These are phyloP conservation scores for Aspergillus melleus DNA, from an alignment of 2,329 filamentous ascomycete species.

Conservation along the genomic window DNA sequence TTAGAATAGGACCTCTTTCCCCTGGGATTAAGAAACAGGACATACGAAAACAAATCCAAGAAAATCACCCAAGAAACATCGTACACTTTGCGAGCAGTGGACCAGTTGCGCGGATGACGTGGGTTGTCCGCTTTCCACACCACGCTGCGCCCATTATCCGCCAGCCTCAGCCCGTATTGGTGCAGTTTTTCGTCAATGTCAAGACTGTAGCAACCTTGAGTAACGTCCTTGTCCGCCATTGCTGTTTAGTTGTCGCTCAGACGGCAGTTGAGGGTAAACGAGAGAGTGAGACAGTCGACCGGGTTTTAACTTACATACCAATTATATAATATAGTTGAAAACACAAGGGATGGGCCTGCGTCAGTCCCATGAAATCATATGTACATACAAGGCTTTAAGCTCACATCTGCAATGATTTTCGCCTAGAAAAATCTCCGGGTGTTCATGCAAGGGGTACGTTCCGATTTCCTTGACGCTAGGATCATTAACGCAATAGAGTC, in stretches of 20 bases:
- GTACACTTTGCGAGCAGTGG: constrained; percentile 19
- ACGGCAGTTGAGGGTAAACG: background rate
- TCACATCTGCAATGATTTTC: background rate
- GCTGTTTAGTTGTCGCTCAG: background rate
- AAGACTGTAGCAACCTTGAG: background rate
- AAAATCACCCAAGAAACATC: constrained; percentile 24
- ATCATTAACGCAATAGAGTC: too few species aligned
- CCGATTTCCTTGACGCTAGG: too few species aligned
- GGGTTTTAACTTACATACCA: background rate
- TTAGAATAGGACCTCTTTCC: background rate
- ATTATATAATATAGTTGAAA: background rate
- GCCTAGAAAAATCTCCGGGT: background rate
- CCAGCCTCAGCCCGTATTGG: background rate
- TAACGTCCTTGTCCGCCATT: background rate
- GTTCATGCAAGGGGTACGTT: too few species aligned
- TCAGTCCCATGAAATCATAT: background rate
- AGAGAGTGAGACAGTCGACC: background rate
- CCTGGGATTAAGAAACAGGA: background rate
- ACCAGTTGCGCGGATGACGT: constrained; percentile 27
- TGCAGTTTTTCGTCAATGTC: background rate
- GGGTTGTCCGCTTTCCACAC: background rate
- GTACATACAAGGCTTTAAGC: background rate
- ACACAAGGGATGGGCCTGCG: background rate
- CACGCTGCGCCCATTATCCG: background rate
- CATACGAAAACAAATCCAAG: constrained; percentile 26